phyloP scores from a whole-genome alignment of 306 rosid genomes.

The Castanea crenata region DNA sequence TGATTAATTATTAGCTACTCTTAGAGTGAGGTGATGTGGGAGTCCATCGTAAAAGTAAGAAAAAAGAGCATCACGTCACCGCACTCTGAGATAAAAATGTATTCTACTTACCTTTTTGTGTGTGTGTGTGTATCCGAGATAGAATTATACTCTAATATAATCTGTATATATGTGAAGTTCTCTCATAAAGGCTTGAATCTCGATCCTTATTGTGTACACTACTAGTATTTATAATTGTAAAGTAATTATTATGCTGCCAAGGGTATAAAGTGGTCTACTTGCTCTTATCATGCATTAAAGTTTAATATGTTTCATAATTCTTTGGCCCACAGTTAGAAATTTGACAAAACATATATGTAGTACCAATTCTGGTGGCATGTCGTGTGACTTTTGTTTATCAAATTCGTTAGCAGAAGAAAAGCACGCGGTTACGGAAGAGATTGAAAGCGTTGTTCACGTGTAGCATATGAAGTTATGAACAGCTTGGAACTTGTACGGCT shows the following conservation, averaged over 20 bases:
- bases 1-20: no score
- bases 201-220: fast-evolving
- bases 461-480: neutral
- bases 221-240: fast-evolving
- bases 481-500: neutral
- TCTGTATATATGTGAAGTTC: fast-evolving
- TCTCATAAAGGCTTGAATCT: fast-evolving
- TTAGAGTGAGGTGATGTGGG: fast-evolving
- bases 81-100: no score
- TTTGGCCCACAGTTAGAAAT: no score
- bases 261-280: no score
- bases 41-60: no score
- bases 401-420: neutral
- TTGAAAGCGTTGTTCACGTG: neutral
- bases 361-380: no score
- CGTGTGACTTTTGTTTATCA: neutral
- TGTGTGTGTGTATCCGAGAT: fast-evolving
- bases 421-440: neutral
- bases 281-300: no score
- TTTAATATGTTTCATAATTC: no score
- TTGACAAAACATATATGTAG: no score
- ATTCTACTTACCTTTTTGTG: no score
- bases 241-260: no score
- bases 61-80: fast-evolving
- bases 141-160: no score